Evolutionary conservation across 2,329 filamentous ascomycete genomes (phyloP).

Genomic region (Aspergillus sp.): DNA sequence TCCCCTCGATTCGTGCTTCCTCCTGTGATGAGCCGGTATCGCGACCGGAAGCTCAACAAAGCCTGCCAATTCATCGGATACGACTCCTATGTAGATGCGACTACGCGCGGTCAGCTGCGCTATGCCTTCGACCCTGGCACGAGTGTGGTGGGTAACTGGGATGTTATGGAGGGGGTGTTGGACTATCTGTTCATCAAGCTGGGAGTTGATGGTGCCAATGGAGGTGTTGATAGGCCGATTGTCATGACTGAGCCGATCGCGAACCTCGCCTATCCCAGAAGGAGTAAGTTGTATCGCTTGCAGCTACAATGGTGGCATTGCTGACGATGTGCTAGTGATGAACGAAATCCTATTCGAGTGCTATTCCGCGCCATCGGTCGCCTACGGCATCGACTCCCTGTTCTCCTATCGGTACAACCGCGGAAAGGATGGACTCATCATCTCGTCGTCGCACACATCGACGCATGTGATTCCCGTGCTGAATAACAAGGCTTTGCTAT

Average conservation of each 20-base stretch:
- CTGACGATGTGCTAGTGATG: slow-evolving; percentile 67
- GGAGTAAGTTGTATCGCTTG: slow-evolving; percentile 61
- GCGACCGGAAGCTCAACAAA: slow-evolving; percentile 88
- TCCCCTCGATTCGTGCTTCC: slow-evolving; percentile 77
- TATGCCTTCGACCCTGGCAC: slow-evolving; percentile 88
- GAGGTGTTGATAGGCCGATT: slow-evolving; percentile 78
- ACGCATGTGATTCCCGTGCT: slow-evolving; percentile 95
- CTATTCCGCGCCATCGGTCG: slow-evolving; percentile 84
- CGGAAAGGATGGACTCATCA: slow-evolving; percentile 80
- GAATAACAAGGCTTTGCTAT: slow-evolving; percentile 78
- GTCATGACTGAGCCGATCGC: slow-evolving; percentile 96
- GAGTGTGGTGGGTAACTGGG: slow-evolving; percentile 94
- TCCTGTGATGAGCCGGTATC: slow-evolving; percentile 91
- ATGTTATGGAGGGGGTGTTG: slow-evolving; percentile 90
- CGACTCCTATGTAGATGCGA: slow-evolving; percentile 93
- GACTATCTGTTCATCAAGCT: slow-evolving; percentile 96
- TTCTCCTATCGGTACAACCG: slow-evolving; percentile 95
- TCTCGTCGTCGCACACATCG: slow-evolving; percentile 89
- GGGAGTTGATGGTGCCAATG: slow-evolving; percentile 73
- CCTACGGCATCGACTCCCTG: slow-evolving; percentile 93
- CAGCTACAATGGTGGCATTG: background rate
- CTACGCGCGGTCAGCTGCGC: slow-evolving; percentile 84
- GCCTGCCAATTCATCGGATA: slow-evolving; percentile 89
- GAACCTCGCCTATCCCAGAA: slow-evolving; percentile 83
- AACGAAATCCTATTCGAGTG: slow-evolving; percentile 97